These are phyloP conservation scores for Beauveria rudraprayagi DNA, from an alignment of 2,329 filamentous ascomycete genomes.

Conservation along the genomic window DNA sequence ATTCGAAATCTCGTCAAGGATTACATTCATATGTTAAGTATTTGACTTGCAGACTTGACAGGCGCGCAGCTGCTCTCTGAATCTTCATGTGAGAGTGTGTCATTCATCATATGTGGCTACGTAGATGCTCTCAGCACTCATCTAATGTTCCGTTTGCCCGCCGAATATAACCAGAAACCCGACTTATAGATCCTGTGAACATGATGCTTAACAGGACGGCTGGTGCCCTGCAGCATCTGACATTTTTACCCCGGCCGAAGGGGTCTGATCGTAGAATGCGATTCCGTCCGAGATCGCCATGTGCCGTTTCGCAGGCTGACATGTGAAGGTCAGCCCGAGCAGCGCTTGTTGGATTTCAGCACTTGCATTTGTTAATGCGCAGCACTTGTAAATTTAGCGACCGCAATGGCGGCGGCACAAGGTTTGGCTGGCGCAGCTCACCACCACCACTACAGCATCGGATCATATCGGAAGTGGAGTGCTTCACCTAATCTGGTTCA, in stretches of 20 bases:
- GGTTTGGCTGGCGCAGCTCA: not conserved
- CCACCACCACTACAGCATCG: not conserved
- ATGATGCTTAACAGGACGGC: not conserved
- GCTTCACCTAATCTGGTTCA: not conserved
- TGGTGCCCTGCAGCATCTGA: not conserved
- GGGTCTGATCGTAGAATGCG: not conserved
- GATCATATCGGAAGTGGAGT: slow-evolving; percentile 5
- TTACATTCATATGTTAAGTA: not conserved
- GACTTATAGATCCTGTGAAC: no score
- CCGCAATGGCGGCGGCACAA: not conserved
- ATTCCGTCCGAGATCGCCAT: not conserved
- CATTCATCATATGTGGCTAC: not conserved
- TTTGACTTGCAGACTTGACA: not conserved
- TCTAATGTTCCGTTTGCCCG: not conserved
- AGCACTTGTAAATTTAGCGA: not conserved
- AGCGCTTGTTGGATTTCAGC: not conserved
- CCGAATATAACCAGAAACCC: no score
- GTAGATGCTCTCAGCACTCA: not conserved
- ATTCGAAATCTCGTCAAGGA: not conserved
- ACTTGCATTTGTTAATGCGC: no score
- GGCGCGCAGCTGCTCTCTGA: not conserved
- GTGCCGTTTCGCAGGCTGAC: not conserved
- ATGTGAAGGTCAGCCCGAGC: not conserved
- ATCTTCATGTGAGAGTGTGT: not conserved
- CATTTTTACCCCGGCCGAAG: not conserved